phyloP scores from a whole-genome alignment of 2,329 filamentous ascomycete species.

The Aaosphaeria pasadenensis region DNA sequence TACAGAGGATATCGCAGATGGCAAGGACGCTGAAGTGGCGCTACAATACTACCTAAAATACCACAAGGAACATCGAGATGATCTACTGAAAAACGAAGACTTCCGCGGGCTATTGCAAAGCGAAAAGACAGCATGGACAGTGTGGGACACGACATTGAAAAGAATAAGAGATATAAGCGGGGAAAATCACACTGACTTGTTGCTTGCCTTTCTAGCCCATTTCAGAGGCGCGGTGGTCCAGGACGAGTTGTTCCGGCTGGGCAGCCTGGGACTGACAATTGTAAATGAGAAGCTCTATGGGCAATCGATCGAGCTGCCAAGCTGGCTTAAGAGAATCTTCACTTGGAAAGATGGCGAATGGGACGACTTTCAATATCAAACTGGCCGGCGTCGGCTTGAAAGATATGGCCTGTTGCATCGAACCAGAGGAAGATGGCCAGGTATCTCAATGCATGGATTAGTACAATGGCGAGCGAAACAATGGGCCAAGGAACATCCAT shows the following conservation, averaged over 20 bases:
- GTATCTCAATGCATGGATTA: background rate
- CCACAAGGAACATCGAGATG: slow-evolving; percentile 6
- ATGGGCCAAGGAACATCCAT: background rate
- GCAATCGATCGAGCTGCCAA: background rate
- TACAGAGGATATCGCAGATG: slow-evolving; percentile 5
- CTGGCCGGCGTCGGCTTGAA: background rate
- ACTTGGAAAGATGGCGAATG: background rate
- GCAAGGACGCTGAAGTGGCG: slow-evolving; percentile 2
- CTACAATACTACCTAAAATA: slow-evolving; percentile 4
- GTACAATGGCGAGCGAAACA: background rate
- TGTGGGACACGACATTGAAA: slow-evolving; percentile 9
- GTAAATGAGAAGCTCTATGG: background rate
- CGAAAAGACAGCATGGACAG: slow-evolving; percentile 8
- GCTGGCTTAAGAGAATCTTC: background rate
- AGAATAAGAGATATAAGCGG: slow-evolving; percentile 4
- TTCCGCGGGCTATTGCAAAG: slow-evolving; percentile 5
- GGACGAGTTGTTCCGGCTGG: slow-evolving; percentile 5
- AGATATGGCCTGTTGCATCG: background rate
- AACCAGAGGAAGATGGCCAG: background rate
- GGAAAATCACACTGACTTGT: slow-evolving; percentile 2
- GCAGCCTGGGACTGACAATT: slow-evolving; percentile 2
- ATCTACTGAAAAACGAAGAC: slow-evolving; percentile 5
- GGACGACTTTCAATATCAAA: background rate
- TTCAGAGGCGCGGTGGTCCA: slow-evolving; percentile 3
- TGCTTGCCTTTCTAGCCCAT: slow-evolving; percentile 7